These are phyloP conservation scores for Alternaria sp. DNA, from an alignment of 2,329 filamentous ascomycete genomes.

Conservation along the genomic window DNA sequence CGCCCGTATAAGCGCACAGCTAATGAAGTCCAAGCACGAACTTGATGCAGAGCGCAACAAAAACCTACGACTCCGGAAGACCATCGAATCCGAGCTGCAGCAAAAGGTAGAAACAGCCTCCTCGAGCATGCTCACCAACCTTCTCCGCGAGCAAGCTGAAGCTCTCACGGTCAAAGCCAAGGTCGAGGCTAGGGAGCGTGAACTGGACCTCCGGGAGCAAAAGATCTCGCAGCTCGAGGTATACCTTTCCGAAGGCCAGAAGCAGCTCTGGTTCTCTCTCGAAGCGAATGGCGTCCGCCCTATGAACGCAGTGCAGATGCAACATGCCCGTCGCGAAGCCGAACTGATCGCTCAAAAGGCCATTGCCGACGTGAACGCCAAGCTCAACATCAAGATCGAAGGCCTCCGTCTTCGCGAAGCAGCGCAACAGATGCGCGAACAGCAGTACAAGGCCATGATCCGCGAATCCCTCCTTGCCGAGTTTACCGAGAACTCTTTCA, in stretches of 20 bases:
- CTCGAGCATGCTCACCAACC: conserved; percentile 18
- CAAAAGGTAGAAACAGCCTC: conserved; percentile 19
- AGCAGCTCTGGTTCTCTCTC: conserved; percentile 23
- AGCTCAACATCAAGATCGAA: conserved; percentile 18
- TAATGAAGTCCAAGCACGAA: conserved; percentile 27
- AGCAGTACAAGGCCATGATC: conserved; percentile 27
- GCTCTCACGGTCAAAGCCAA: conserved; percentile 19
- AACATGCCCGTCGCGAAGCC: conserved; percentile 15
- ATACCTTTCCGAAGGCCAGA: conserved; percentile 36
- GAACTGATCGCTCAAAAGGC: conserved; percentile 14
- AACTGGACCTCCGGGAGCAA: conserved; percentile 23
- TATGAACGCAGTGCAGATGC: conserved; percentile 21
- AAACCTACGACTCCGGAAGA: conserved; percentile 16
- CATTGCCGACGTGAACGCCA: conserved; percentile 11
- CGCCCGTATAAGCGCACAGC: conserved; percentile 18
- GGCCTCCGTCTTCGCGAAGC: conserved; percentile 24
- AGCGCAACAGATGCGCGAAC: conserved; percentile 30
- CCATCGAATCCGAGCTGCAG: conserved; percentile 20
- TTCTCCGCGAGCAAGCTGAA: conserved; percentile 29
- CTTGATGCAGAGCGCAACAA: conserved; percentile 28
- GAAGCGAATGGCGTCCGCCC: conserved; percentile 18
- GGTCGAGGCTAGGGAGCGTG: conserved; percentile 19
- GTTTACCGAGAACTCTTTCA: conserved; percentile 1
- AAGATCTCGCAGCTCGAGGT: conserved; percentile 29
- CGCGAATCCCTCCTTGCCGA: conserved; percentile 19